These are phyloP conservation scores for Paramecium pentaurelia DNA, from an alignment of 73 alveolate genomes.

Conservation along the genomic window DNA sequence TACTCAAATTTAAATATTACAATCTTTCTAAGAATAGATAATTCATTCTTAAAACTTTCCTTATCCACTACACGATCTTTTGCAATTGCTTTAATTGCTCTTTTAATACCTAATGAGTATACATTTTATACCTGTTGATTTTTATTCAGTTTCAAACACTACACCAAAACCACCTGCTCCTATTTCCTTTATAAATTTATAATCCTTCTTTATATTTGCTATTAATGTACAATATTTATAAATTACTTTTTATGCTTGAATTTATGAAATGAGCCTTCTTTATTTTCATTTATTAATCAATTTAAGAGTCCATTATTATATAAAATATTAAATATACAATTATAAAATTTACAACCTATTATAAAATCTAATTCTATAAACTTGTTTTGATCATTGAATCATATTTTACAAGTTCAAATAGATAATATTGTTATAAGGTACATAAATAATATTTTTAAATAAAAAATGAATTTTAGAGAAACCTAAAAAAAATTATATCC, in stretches of 20 bases:
- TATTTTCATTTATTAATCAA: not conserved
- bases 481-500: too few relatives aligned
- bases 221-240: not conserved
- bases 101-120: constrained; percentile 4
- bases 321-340: not conserved
- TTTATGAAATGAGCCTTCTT: constrained; percentile 40
- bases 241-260: constrained; percentile 8
- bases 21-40: constrained; percentile 64
- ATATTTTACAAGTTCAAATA: too few relatives aligned
- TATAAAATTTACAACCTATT: not conserved
- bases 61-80: constrained; percentile 70
- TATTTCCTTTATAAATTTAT: constrained; percentile 64
- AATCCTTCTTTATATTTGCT: constrained; percentile 70
- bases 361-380: too few relatives aligned
- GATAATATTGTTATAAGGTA: too few relatives aligned
- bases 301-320: not conserved
- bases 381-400: too few relatives aligned
- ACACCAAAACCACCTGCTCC: constrained; percentile 83
- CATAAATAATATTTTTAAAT: too few relatives aligned
- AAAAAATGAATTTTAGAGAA: too few relatives aligned
- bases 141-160: constrained; percentile 65
- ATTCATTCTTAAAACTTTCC: constrained; percentile 71
- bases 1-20: constrained; percentile 37
- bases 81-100: constrained; percentile 77
- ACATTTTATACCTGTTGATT: constrained; percentile 61